Percentiles rank a stretch among this genome's conserved stretches.
Conservation (phyloP, 2,329 filamentous ascomycete genomes). For the Scleromitrula shiraiana region DNA sequence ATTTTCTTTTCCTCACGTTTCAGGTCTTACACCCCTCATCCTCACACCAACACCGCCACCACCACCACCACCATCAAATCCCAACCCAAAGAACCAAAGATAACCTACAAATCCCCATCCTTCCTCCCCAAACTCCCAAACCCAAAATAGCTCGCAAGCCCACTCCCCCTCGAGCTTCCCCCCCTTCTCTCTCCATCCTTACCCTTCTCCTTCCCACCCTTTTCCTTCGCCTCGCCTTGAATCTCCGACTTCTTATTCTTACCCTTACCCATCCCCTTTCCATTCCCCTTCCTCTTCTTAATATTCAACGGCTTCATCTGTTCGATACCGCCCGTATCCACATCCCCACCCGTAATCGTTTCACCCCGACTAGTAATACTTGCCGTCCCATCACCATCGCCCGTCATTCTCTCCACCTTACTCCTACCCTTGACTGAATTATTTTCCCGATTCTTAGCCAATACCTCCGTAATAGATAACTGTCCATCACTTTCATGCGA, state of each 20-base stretch:
- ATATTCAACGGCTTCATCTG: background rate
- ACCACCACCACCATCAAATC: background rate
- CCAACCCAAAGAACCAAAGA: background rate
- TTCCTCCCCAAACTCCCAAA: background rate
- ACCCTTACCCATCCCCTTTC: background rate
- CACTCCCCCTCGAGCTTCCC: background rate
- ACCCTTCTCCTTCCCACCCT: background rate
- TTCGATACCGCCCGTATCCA: background rate
- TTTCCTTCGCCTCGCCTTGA: background rate
- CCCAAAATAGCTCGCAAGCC: conserved; percentile 6
- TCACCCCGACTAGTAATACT: background rate
- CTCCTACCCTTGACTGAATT: background rate
- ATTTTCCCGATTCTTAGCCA: background rate
- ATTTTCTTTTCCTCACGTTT: too few relatives aligned
- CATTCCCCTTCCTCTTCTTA: background rate
- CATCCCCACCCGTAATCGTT: too few relatives aligned
- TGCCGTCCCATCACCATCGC: background rate
- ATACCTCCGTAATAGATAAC: background rate
- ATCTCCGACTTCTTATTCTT: background rate
- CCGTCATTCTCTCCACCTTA: background rate
- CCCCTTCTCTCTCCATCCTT: background rate
- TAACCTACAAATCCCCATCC: background rate
- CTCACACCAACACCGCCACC: too few relatives aligned
- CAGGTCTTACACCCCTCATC: too few relatives aligned
- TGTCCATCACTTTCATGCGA: background rate